Base-by-base conservation (phyloP, 257 asterid species). In the Leonotis leonurus region DNA sequence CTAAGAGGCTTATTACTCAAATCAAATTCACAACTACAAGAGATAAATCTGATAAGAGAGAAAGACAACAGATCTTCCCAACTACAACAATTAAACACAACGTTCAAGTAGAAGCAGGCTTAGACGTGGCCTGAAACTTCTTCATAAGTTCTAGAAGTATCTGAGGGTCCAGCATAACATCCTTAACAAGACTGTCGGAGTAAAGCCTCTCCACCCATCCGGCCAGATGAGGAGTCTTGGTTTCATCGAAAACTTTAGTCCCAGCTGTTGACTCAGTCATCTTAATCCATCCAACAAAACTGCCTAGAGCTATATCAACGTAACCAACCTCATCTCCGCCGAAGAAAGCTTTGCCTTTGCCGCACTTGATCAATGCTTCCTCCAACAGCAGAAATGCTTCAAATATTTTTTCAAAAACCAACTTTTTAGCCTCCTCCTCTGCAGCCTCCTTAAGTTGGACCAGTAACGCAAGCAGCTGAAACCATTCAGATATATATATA, bases 271-370 rank as follows among this genome's bases (percentile, higher is more conserved):
- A 40, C 63, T 78, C 87, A 0, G 2, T 0, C 10, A 30, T 71
- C 65, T 27, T 68, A 0, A 72, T 12, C 76, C 78, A 73, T 29
- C 75, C 78, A 45, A 75, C 56, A 16, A 20, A 14, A 56, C 71
- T 50, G 0, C 72, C 87, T 16, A 78, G 45, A 51, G 56, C 80
- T 18, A 75, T 63, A 62, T 78, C 84, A 14, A 78, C 30, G 30
- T 72, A 75, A 4, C 81, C 81, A 41, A 78, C 53, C n/a, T 26
- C 35, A 1, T 75, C 78, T 13, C 83, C 83, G 12, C 73, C 80
- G 17, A 77, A 77, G 70, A 53, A 78, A n/a, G 48, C 56, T 26
- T 60, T 64, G 1, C 85, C 80, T 65, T 65, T 73, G 13, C 83
- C 58, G 12, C 65, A 71, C 14, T 44, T 49, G 9, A 75, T 46